Evolutionary conservation across 345 rosid genomes (phyloP), one percentile per base, ranked within the genome.

Genomic region (Salix koriyanagi): DNA sequence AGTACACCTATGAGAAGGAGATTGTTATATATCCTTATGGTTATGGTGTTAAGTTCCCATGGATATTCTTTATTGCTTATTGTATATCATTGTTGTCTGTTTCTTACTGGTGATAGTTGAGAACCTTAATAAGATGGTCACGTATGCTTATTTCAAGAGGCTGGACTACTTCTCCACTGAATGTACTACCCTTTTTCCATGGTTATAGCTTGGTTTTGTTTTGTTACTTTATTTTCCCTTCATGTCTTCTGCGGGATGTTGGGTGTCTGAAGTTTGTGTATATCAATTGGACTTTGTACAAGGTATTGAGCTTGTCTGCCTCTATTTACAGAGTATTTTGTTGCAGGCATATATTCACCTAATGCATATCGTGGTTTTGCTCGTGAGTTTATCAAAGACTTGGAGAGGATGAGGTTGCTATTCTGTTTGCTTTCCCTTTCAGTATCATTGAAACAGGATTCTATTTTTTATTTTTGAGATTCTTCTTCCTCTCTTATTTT

Each of bases 161-260:
- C 91, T 91, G 77, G 96, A 95, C 83, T 95, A 93, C 90, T 93
- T 95, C 89, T 95, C 99, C n/a, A 95, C 98, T n/a, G 99, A 94
- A 88, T 94, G 98, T 92, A 89, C 90, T 60, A 78, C 67, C 58
- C 64, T 36, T 18, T 18, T 76, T 58, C 8, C 10, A 25, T 2
- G 36, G 76, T 37, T 54, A 6, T 54, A n/a, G 34, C 0, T 34
- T 65, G 46, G 4, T n/a, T 5, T 23, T 72, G 30, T 54, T 56
- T n/a, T 73, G 67, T 25, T 25, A 3, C 67, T 60, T 21, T 9
- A 3, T 19, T 39, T 15, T 71, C 34, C 13, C 9, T 19, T 71
- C 21, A 11, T 10, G 36, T 30, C 46, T 37, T n/a, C 41, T 72
- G 37, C 14, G 16, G 26, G 4, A 16, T 48, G 41, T 25, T 23